A percentile compares a stretch with the other conserved stretches of the same genome.
These are phyloP conservation scores for Umbellularia californica DNA, from an alignment of 164 flowering plant species.

Conservation along the genomic window DNA sequence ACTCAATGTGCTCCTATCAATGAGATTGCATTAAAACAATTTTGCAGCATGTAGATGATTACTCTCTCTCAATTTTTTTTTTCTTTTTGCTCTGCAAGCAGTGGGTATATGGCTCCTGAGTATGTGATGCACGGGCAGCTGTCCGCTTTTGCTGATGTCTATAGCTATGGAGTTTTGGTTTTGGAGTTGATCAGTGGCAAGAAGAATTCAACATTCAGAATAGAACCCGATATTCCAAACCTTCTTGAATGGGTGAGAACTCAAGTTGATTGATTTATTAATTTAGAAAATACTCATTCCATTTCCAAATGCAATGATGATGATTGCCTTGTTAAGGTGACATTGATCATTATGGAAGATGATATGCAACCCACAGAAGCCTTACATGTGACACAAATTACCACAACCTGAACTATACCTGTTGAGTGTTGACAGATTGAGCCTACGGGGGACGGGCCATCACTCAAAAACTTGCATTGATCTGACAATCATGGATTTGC, in stretches of 20 bases:
- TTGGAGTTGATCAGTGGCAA: constrained; percentile 78
- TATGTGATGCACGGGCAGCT: constrained; percentile 77
- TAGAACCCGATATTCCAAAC: background rate
- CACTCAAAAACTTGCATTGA: background rate
- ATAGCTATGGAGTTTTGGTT: constrained; percentile 85
- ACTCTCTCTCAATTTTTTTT: no score
- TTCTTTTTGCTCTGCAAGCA: constrained; percentile 22
- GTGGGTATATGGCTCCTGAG: constrained; percentile 99
- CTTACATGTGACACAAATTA: no score
- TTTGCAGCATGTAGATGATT: background rate
- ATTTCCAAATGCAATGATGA: no score
- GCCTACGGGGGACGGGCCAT: background rate
- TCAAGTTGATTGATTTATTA: background rate
- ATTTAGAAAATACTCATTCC: no score
- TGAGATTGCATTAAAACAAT: background rate
- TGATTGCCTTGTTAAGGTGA: background rate
- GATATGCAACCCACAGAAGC: background rate
- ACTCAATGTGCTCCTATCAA: background rate
- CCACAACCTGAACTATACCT: background rate
- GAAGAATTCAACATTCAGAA: constrained; percentile 54
- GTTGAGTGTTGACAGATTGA: background rate
- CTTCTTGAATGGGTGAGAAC: background rate
- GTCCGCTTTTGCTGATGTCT: constrained; percentile 75
- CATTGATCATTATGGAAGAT: background rate
- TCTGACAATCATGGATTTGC: background rate